Base-by-base conservation (phyloP, 768 basidiomycete genomes). In the Mycena galopus region DNA sequence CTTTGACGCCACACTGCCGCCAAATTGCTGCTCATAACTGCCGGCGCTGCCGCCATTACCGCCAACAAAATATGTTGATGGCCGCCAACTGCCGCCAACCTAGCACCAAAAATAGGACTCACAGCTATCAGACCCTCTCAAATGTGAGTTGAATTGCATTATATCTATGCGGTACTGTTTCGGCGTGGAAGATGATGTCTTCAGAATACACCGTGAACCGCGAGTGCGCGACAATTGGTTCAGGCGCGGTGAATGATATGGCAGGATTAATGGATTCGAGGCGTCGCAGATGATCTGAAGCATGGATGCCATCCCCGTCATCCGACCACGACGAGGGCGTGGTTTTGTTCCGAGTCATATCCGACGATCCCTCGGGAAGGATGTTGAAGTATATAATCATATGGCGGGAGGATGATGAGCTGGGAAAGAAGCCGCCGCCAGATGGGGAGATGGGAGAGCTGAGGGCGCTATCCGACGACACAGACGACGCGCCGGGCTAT, bases 191-290 rank as follows among this genome's bases (percentile, higher is more conserved):
- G 53, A 86, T 77, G 32, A 81, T 81, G 17, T 85, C 88, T 67
- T 86, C 85, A 7, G 68, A 62, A 75, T 87, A 85, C 5, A 93
- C 88, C 0, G 85, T 85, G 81, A 89, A 93, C 39, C 83, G 83
- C 0, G 90, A 91, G 44, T 85, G 85, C 37, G 91, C 90, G 16
- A 82, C 77, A 44, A 91, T 82, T 4, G 83, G 77, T 1, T 85
- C 80, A 3, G 80, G 84, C 4, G 91, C 88, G 33, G 88, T 79
- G 71, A 94, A 89, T 17, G 92, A 91, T 25, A 93, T 84, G 4
- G 90, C 89, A 0, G 92, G 90, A 77, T 93, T 90, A 71, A 94
- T 92, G 53, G 85, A 80, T 17, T 81, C 81, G 66, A 94, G 82
- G 30, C 84, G 86, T 39, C 92, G 91, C 44, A 90, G 84, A 35